These are phyloP conservation scores for Grosmannia clavigera DNA, from an alignment of 2,329 filamentous ascomycete genomes.

Conservation along the genomic window DNA sequence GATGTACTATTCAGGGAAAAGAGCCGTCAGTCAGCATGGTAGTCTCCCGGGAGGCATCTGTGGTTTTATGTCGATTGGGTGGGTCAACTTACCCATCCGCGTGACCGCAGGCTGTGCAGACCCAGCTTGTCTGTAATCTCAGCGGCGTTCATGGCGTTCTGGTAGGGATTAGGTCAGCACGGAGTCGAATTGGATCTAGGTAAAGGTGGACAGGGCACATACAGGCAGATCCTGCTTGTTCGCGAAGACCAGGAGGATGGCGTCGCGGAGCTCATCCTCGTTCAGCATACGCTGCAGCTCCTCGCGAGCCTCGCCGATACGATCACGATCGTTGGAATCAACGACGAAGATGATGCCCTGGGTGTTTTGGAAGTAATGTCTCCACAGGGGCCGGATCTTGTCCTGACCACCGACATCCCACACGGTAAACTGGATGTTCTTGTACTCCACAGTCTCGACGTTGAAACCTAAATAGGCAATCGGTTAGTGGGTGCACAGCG, in stretches of 20 bases:
- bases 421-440: conserved; percentile 99
- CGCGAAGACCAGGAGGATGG: conserved; percentile 91
- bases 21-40: background rate
- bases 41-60: background rate
- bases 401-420: conserved; percentile 99
- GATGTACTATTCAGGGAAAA: conserved; percentile 58
- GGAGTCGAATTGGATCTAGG: background rate
- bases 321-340: conserved; percentile 96
- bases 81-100: conserved; percentile 75
- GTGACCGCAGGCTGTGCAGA: conserved; percentile 96
- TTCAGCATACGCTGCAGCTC: conserved; percentile 98
- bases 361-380: conserved; percentile 99
- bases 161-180: background rate
- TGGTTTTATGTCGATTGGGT: background rate
- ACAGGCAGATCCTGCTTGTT: conserved; percentile 99
- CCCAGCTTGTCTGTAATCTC: conserved; percentile 99
- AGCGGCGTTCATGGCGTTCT: conserved; percentile 99
- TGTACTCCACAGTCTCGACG: conserved; percentile 99
- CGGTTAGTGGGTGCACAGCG: background rate
- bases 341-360: conserved; percentile 99
- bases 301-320: conserved; percentile 91
- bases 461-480: conserved; percentile 63
- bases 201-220: conserved; percentile 27
- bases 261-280: conserved; percentile 96
- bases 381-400: conserved; percentile 99